Percentiles rank a stretch among this genome's conserved stretches.
Conservation (phyloP, 2,329 filamentous ascomycete species). For the Aspergillus pseudoviridinutans region DNA sequence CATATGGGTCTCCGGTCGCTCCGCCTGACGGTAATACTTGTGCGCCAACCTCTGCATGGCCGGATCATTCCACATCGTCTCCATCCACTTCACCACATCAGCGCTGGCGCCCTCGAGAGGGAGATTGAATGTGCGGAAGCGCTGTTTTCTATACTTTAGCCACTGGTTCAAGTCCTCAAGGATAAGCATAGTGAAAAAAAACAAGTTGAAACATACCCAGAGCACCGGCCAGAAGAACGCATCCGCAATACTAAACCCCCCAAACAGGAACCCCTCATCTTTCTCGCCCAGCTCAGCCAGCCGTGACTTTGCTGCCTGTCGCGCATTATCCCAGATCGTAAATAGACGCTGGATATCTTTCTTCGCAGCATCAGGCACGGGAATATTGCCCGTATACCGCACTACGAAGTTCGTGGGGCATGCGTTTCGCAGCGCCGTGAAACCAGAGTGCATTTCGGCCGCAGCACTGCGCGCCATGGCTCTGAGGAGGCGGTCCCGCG, state of each 20-base stretch:
- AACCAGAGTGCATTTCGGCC: conserved; percentile 35
- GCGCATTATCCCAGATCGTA: conserved; percentile 24
- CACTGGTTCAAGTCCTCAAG: background rate
- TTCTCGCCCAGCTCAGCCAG: conserved; percentile 20
- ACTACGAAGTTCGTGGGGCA: conserved; percentile 30
- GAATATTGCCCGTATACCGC: conserved; percentile 28
- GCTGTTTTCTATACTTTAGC: conserved; percentile 25
- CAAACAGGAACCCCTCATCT: conserved; percentile 36
- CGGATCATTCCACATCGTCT: conserved; percentile 32
- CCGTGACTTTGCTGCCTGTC: conserved; percentile 20
- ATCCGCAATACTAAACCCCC: conserved; percentile 36
- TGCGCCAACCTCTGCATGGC: conserved; percentile 17
- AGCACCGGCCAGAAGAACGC: conserved; percentile 38
- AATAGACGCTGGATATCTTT: conserved; percentile 25
- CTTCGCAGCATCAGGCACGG: conserved; percentile 19
- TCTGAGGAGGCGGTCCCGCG: conserved; percentile 27
- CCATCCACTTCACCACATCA: conserved; percentile 30
- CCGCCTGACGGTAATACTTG: conserved; percentile 26
- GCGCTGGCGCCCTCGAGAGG: conserved; percentile 22
- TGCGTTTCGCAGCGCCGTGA: conserved; percentile 20
- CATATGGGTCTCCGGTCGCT: conserved; percentile 25
- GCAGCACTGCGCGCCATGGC: conserved; percentile 29
- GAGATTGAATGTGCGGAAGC: conserved; percentile 31
- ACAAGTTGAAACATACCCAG: conserved; percentile 24
- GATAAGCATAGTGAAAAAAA: background rate